Base-by-base conservation (phyloP, 345 rosid species). In the Stellera chamaejasme region DNA sequence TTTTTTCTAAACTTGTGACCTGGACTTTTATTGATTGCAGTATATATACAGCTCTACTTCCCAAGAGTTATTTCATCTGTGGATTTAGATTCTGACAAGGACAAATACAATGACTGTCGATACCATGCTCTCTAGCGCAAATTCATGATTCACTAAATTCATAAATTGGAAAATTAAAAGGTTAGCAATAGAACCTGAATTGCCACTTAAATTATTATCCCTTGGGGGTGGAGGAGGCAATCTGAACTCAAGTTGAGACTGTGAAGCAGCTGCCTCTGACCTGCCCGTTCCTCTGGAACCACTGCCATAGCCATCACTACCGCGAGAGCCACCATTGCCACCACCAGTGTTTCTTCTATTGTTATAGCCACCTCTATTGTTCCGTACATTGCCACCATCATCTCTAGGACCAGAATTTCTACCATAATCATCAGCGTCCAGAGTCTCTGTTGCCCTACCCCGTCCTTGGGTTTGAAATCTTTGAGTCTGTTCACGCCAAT, bases 271-370 rank as follows among this genome's bases (percentile, higher is more conserved):
- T 32, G 28, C 8, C 62, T 16, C 32, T 10, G 25, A 41, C 6
- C 47, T 11, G 1, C 4, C 2, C 9, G 7, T 19, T 36, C 32
- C 36, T 2, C 12, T 4, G 10, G 27, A 11, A 32, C 58, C 64
- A 16, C 58, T 55, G 9, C 60, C 54, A 2, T 56, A 28, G 5
- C 45, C 61, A 2, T 60, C 56, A 3, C 46, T 53, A 0, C 71
- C 19, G 6, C 32, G 55, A 28, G 19, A 2, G 9, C 19, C 53
- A 11, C 45, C 43, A 3, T 7, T 8, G 2, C 28, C 65, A 45
- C 44, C 45, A 52, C 65, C 65, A 32, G 6, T 5, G 13, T 53
- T 13, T 10, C 58, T 36, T 9, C 58, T 45, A 28, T 36, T 45
- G 12, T 10, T 27, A 23, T 26, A 39, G 43, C 11, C 12, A 36